phyloP scores from a whole-genome alignment of 805 yeast species.

The Scheffersomyces ergatensis region DNA sequence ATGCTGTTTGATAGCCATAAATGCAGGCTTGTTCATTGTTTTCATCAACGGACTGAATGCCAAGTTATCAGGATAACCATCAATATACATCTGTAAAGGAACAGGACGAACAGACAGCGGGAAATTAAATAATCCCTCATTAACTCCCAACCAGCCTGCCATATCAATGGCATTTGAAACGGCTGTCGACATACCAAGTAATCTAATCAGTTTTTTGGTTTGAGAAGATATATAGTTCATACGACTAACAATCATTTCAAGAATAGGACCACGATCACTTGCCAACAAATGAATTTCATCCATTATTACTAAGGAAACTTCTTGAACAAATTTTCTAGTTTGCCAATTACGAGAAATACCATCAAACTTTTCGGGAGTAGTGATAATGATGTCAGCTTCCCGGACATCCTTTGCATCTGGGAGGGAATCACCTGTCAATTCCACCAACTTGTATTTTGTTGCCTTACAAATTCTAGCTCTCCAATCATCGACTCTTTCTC shows the following conservation, averaged over 20 bases:
- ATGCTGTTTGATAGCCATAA: slow-evolving; percentile 88
- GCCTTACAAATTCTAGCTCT: slow-evolving; percentile 46
- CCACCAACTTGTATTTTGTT: slow-evolving; percentile 58
- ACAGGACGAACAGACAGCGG: slow-evolving; percentile 84
- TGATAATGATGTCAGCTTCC: slow-evolving; percentile 71
- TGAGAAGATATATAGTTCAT: slow-evolving; percentile 69
- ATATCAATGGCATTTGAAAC: slow-evolving; percentile 82
- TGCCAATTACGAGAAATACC: slow-evolving; percentile 89
- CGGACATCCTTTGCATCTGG: slow-evolving; percentile 68
- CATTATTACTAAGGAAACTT: slow-evolving; percentile 74
- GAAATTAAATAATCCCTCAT: slow-evolving; percentile 73
- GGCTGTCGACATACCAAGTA: slow-evolving; percentile 81
- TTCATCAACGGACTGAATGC: slow-evolving; percentile 85
- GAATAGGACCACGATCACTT: slow-evolving; percentile 81
- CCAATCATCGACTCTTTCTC: slow-evolving; percentile 87
- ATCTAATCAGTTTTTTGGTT: slow-evolving; percentile 59
- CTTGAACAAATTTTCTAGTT: slow-evolving; percentile 70
- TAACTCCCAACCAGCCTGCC: slow-evolving; percentile 82
- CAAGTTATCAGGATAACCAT: slow-evolving; percentile 78
- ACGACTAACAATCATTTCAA: slow-evolving; percentile 87
- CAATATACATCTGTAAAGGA: slow-evolving; percentile 82
- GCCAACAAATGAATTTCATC: slow-evolving; percentile 84
- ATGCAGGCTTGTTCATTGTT: slow-evolving; percentile 87
- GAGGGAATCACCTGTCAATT: slow-evolving; percentile 78
- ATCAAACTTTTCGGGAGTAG: slow-evolving; percentile 86